Conservation (phyloP, 352 stramenopile genomes). For the Globisporangium cylindrosporum region DNA sequence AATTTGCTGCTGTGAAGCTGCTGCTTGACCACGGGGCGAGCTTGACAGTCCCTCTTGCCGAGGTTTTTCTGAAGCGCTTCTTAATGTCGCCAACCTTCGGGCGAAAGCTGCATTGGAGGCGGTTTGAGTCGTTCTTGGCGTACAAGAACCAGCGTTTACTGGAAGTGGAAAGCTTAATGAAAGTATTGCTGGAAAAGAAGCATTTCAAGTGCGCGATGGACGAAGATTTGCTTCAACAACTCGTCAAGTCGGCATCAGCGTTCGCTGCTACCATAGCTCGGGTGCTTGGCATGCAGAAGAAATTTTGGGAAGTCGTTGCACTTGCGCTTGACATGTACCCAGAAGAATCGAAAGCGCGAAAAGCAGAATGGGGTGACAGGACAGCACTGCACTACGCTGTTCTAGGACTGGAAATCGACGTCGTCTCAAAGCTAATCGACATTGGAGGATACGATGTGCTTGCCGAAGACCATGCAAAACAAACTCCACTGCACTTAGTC, state of each 20-base stretch:
- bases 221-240: slow-evolving; percentile 38
- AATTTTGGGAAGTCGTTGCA: slow-evolving; percentile 43
- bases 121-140: slow-evolving; percentile 34
- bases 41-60: slow-evolving; percentile 24
- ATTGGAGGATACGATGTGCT: slow-evolving; percentile 42
- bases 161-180: slow-evolving; percentile 45
- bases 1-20: slow-evolving; percentile 37
- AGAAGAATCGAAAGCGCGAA: slow-evolving; percentile 24
- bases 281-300: slow-evolving; percentile 26
- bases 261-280: slow-evolving; percentile 38
- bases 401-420: slow-evolving; percentile 27
- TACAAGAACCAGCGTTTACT: slow-evolving; percentile 29
- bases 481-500: slow-evolving; percentile 49
- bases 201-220: slow-evolving; percentile 31
- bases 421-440: slow-evolving; percentile 35
- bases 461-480: slow-evolving; percentile 36
- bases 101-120: slow-evolving; percentile 25
- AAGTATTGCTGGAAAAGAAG: slow-evolving; percentile 32
- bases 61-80: slow-evolving; percentile 38
- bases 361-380: slow-evolving; percentile 38
- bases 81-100: slow-evolving; percentile 6
- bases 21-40: slow-evolving; percentile 38
- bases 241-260: slow-evolving; percentile 32
- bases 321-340: slow-evolving; percentile 34
- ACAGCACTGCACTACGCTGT: slow-evolving; percentile 52